Conservation (phyloP, 2,329 filamentous ascomycete genomes). For the Calonectria crousiana region DNA sequence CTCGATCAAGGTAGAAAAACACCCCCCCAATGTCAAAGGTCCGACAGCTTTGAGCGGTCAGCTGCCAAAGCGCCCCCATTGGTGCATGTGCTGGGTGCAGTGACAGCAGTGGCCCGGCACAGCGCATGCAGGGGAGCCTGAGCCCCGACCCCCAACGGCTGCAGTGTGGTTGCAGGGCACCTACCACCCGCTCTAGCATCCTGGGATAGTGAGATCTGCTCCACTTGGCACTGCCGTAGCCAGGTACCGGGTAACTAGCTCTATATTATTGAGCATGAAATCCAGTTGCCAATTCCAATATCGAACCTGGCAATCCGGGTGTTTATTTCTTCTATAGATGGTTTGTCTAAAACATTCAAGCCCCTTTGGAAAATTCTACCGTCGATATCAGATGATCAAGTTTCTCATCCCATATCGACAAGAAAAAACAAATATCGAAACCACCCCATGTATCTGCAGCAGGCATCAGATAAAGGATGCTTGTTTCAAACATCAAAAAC, state of each 20-base stretch:
- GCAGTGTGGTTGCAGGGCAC: slow-evolving; percentile 5
- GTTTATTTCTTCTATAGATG: not conserved
- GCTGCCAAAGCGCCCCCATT: slow-evolving; percentile 12
- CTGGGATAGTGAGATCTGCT: not conserved
- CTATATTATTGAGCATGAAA: no score
- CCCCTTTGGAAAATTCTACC: not conserved
- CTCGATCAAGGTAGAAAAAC: slow-evolving; percentile 12
- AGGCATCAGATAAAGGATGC: not conserved
- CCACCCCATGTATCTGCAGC: not conserved
- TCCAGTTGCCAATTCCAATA: not conserved
- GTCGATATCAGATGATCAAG: not conserved
- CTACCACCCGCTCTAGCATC: not conserved
- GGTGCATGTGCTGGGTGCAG: slow-evolving; percentile 6
- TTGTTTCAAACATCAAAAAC: not conserved
- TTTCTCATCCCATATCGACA: not conserved
- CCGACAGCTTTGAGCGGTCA: slow-evolving; percentile 42
- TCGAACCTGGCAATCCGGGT: not conserved
- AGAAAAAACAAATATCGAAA: not conserved
- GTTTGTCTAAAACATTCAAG: not conserved
- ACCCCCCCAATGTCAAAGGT: slow-evolving; percentile 32
- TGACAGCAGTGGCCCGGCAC: slow-evolving; percentile 13
- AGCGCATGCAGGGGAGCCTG: slow-evolving; percentile 21
- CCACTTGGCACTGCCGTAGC: not conserved
- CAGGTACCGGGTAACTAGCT: not conserved
- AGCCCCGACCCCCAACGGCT: slow-evolving; percentile 11